phyloP scores from a whole-genome alignment of 2,329 filamentous ascomycete genomes.

The Aspergillus ibericus region DNA sequence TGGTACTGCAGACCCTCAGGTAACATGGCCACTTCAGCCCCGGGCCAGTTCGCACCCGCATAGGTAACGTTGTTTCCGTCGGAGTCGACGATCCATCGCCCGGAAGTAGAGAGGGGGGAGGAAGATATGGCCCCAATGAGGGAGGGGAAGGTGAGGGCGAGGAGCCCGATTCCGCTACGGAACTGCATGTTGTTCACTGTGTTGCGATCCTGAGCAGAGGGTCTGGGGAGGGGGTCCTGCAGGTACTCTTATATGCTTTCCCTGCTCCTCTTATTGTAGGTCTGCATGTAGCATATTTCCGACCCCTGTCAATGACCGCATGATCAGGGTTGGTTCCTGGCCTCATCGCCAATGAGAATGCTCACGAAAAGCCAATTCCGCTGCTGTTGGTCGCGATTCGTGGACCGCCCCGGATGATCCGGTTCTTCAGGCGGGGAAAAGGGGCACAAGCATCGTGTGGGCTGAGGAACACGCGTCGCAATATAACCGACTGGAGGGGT shows the following conservation, averaged over 20 bases:
- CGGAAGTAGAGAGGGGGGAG: conserved; percentile 29
- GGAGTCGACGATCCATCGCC: conserved; percentile 43
- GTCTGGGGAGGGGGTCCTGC: background rate
- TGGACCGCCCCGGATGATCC: background rate
- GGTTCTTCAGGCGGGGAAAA: background rate
- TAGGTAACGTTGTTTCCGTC: conserved; percentile 30
- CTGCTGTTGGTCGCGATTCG: background rate
- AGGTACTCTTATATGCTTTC: background rate
- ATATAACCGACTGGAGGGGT: background rate
- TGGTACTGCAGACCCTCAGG: conserved; percentile 35
- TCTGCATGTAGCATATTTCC: background rate
- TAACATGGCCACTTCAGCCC: conserved; percentile 33
- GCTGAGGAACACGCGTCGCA: background rate
- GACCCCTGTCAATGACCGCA: background rate
- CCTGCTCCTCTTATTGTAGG: background rate
- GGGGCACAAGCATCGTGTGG: background rate
- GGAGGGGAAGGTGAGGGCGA: background rate
- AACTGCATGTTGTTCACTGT: background rate
- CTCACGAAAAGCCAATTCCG: background rate
- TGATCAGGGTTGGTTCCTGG: background rate
- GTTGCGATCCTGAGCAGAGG: background rate
- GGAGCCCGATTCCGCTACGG: background rate
- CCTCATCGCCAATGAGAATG: background rate
- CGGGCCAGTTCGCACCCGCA: conserved; percentile 36
- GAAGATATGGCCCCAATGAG: background rate